A percentile compares a stretch with the other conserved stretches of the same genome.
phyloP scores from a whole-genome alignment of 306 rosid species.

The Sindora glabra region DNA sequence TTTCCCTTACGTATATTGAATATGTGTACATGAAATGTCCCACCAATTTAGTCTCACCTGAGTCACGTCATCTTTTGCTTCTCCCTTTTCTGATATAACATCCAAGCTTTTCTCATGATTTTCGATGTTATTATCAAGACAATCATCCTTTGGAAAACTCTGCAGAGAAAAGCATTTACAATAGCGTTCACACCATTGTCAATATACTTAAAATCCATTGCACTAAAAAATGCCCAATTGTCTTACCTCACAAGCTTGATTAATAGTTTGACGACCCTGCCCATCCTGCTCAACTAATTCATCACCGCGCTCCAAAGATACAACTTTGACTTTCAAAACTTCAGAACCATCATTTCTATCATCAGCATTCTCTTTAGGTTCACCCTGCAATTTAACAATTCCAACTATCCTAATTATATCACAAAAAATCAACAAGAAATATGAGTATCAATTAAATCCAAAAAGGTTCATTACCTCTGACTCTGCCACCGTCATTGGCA shows the following conservation, averaged over 20 bases:
- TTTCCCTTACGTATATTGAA: background rate
- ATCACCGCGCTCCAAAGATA: background rate
- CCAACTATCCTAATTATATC: background rate
- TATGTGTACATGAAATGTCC: background rate
- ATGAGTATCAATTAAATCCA: background rate
- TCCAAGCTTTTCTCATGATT: background rate
- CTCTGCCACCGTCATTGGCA: constrained; percentile 5
- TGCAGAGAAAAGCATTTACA: background rate
- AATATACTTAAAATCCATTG: background rate
- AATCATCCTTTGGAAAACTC: constrained; percentile 9
- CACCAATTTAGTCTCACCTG: too few species aligned
- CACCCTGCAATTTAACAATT: constrained; percentile 9
- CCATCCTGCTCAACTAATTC: background rate
- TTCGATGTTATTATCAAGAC: background rate
- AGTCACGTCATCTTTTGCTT: constrained; percentile 4
- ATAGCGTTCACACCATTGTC: background rate
- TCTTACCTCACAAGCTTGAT: background rate
- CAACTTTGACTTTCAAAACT: background rate
- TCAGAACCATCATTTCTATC: background rate
- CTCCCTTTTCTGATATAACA: constrained; percentile 2
- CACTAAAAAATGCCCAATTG: background rate
- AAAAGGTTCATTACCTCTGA: constrained; percentile 12
- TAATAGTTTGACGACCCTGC: background rate
- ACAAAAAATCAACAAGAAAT: background rate
- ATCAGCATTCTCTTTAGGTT: background rate